Conservation (phyloP, 2,329 filamentous ascomycete species). For the Sporothrix sp. region DNA sequence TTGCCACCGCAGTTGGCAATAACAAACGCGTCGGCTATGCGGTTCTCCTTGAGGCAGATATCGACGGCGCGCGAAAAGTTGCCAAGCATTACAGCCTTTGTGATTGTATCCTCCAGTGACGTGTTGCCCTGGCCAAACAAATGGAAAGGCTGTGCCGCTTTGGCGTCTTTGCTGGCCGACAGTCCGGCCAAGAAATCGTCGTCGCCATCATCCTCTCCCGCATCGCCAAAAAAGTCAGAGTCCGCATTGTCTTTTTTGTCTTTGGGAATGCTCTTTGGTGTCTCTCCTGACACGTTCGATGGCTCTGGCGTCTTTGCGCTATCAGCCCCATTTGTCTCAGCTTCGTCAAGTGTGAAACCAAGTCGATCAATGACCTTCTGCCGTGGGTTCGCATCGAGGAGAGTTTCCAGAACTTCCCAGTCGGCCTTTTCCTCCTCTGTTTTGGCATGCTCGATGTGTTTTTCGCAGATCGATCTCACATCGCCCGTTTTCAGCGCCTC, state of each 20-base stretch:
- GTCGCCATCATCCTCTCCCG: constrained; percentile 60
- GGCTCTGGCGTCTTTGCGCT: constrained; percentile 28
- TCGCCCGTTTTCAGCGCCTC: constrained; percentile 69
- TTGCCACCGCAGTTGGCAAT: constrained; percentile 95
- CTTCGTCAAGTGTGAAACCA: constrained; percentile 59
- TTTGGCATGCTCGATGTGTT: constrained; percentile 62
- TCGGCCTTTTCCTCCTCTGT: constrained; percentile 90
- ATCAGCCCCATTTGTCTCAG: constrained; percentile 29
- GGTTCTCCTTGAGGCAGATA: constrained; percentile 76
- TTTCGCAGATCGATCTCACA: constrained; percentile 67
- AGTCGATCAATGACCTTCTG: constrained; percentile 80
- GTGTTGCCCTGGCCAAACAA: constrained; percentile 79
- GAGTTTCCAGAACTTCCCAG: constrained; percentile 87
- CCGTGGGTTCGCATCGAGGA: constrained; percentile 77
- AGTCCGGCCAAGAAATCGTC: constrained; percentile 84
- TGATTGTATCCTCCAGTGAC: constrained; percentile 75
- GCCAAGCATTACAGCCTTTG: constrained; percentile 77
- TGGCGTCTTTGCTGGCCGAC: constrained; percentile 79
- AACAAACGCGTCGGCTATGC: constrained; percentile 93
- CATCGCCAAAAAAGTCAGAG: constrained; percentile 73
- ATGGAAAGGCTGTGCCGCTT: constrained; percentile 89
- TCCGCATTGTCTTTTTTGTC: constrained; percentile 50
- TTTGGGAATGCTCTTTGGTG: constrained; percentile 28
- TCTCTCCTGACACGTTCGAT: constrained; percentile 17
- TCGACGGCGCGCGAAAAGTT: constrained; percentile 85